These are phyloP conservation scores for Diplotaxis tenuifolia DNA, from an alignment of 345 rosid genomes.

Conservation along the genomic window DNA sequence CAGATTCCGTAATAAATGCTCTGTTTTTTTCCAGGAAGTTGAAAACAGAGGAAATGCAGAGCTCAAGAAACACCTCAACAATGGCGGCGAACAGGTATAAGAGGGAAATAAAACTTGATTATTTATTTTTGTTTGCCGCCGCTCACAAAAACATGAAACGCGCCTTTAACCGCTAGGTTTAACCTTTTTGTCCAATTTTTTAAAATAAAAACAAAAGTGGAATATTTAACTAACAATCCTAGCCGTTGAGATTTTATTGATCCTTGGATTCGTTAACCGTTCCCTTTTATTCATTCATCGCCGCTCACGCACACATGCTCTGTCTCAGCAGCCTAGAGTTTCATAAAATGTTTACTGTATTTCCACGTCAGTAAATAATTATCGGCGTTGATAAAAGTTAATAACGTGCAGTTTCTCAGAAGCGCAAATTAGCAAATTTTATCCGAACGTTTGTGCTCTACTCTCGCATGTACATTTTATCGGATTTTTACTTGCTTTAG, in stretches of 20 bases:
- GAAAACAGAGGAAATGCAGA: conserved; percentile 53
- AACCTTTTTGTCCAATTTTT: neutral
- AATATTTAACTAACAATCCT: neutral
- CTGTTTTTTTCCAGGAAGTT: conserved; percentile 43
- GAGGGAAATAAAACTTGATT: neutral
- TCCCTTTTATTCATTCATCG: conserved; percentile 19
- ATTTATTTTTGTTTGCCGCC: conserved; percentile 10
- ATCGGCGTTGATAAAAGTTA: neutral
- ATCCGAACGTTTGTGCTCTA: neutral
- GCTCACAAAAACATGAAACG: conserved; percentile 24
- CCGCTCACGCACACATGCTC: conserved; percentile 35
- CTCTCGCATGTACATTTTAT: conserved; percentile 9
- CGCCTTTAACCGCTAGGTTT: conserved; percentile 35
- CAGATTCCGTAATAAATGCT: conserved; percentile 4
- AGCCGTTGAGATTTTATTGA: conserved; percentile 39
- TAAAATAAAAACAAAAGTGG: neutral
- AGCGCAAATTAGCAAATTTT: conserved; percentile 3
- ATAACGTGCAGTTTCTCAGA: neutral
- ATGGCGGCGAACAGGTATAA: conserved; percentile 70
- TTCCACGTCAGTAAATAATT: conserved; percentile 26
- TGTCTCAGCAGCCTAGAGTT: neutral
- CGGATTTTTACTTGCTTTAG: neutral
- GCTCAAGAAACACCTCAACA: conserved; percentile 53
- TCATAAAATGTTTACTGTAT: neutral
- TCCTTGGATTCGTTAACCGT: conserved; percentile 49